These are phyloP conservation scores for Saxophila tyrrhenica DNA, from an alignment of 495 filamentous ascomycete genomes.

Conservation along the genomic window DNA sequence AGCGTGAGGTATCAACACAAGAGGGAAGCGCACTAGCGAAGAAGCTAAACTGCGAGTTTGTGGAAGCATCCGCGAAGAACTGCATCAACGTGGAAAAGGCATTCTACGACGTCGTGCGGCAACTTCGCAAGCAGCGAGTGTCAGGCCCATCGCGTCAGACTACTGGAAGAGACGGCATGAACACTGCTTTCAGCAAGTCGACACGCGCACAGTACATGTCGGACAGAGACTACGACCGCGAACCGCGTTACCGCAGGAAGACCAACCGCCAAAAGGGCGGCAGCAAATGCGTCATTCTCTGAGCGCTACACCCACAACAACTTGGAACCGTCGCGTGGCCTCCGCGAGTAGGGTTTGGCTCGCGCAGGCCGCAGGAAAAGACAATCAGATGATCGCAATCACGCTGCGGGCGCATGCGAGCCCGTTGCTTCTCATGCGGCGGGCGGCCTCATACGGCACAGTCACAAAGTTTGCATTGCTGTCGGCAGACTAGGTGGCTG, in stretches of 20 bases:
- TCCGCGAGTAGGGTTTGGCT: neutral
- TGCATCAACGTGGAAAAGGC: slow-evolving; percentile 99
- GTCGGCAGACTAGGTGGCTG: neutral
- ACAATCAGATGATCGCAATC: neutral
- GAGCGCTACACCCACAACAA: neutral
- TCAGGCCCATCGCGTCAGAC: neutral
- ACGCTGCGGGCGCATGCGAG: neutral
- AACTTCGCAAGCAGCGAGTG: slow-evolving; percentile 57
- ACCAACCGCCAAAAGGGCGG: neutral
- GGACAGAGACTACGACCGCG: neutral
- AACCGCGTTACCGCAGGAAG: neutral
- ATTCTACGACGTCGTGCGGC: slow-evolving; percentile 93
- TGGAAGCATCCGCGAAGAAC: slow-evolving; percentile 97
- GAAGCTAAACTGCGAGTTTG: slow-evolving; percentile 91
- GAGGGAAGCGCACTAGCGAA: slow-evolving; percentile 86
- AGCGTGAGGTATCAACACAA: slow-evolving; percentile 91
- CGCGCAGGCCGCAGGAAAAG: neutral
- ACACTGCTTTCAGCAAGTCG: neutral
- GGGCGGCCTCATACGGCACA: neutral
- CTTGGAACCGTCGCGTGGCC: neutral
- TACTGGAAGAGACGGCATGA: neutral
- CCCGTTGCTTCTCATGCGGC: neutral
- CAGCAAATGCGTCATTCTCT: slow-evolving; percentile 19
- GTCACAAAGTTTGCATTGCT: no score
- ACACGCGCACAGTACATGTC: neutral